Evolutionary conservation across 352 stramenopile genomes (phyloP).

Genomic region (Salisapilia sapeloensis): DNA sequence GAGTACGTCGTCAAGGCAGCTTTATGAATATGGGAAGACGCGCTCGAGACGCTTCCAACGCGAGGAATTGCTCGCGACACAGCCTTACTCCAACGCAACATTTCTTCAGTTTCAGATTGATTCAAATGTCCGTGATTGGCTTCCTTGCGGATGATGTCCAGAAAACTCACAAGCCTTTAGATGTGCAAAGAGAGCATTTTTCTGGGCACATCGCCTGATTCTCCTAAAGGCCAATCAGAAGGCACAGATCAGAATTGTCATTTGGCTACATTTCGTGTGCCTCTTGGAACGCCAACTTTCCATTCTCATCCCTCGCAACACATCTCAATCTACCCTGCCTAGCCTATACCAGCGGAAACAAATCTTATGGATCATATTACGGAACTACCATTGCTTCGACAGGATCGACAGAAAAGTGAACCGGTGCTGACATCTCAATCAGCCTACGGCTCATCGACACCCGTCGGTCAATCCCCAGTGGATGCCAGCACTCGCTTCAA

Average conservation of each 20-base stretch:
- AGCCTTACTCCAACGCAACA: not conserved
- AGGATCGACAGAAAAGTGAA: too few species aligned
- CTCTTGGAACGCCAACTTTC: conserved; percentile 2
- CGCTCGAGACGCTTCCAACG: not conserved
- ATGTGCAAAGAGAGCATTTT: not conserved
- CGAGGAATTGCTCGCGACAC: not conserved
- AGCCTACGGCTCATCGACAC: too few species aligned
- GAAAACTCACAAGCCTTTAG: not conserved
- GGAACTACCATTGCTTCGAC: too few species aligned
- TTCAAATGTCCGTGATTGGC: not conserved
- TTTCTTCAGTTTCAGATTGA: not conserved
- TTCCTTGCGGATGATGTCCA: not conserved
- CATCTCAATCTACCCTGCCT: conserved; percentile 1
- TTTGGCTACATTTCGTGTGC: not conserved
- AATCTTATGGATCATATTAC: too few species aligned
- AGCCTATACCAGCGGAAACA: too few species aligned
- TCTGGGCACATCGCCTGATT: not conserved
- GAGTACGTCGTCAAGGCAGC: conserved; percentile 66
- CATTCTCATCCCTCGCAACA: conserved; percentile 2
- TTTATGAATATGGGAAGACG: not conserved
- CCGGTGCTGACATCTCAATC: too few species aligned
- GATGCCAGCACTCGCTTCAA: too few species aligned
- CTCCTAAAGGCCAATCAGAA: conserved; percentile 1
- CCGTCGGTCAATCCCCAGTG: too few species aligned
- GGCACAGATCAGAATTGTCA: conserved; percentile 2